These are phyloP conservation scores for Cladosporium sp. DNA, from an alignment of 2,329 filamentous ascomycete genomes.

Conservation along the genomic window DNA sequence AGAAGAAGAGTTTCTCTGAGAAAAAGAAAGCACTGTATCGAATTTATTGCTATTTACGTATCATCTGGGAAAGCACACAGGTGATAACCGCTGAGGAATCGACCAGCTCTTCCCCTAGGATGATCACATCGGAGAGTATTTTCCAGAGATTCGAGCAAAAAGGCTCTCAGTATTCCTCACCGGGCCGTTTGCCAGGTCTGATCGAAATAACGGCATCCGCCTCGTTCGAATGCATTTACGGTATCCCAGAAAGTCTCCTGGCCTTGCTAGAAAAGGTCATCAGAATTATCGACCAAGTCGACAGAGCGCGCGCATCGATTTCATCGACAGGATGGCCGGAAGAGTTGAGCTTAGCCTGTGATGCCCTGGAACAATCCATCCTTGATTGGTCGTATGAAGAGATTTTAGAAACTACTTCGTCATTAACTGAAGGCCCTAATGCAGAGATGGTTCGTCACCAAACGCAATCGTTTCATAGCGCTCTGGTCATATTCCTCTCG, in stretches of 20 bases:
- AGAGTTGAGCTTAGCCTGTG: neutral
- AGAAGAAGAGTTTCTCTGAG: constrained; percentile 2
- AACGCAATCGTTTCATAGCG: constrained; percentile 1
- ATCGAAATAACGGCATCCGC: neutral
- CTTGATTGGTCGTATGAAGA: neutral
- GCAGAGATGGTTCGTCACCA: neutral
- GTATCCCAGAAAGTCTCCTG: neutral
- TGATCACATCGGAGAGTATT: neutral
- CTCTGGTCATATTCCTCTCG: constrained; percentile 3
- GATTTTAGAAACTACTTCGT: neutral
- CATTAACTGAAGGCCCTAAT: neutral
- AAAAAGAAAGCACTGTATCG: constrained; percentile 6
- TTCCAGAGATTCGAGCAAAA: neutral
- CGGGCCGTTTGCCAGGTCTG: neutral
- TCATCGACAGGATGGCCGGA: neutral
- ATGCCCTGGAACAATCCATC: neutral
- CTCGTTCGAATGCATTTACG: constrained; percentile 5
- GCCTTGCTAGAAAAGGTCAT: neutral
- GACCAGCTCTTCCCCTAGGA: neutral
- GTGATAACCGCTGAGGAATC: neutral
- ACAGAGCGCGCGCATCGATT: neutral
- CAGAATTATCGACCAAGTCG: neutral
- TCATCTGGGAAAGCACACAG: constrained; percentile 3
- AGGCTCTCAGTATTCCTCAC: neutral
- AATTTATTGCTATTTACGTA: constrained; percentile 7